Conservation (phyloP, 192 early-diverging fungal species). For the Chytriomyces sp. region DNA sequence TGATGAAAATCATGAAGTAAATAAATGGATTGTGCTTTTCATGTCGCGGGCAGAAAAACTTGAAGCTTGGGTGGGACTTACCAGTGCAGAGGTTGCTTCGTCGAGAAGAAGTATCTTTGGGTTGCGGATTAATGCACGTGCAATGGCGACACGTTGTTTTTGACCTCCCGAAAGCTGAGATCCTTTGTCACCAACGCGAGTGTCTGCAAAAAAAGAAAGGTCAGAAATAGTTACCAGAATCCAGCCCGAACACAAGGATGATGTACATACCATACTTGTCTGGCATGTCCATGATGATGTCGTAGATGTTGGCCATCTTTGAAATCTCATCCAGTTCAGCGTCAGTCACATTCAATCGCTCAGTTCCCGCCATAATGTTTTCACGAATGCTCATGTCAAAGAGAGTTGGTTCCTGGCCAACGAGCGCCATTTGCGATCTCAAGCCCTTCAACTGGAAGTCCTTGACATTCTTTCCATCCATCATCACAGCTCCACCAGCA, state of each 20-base stretch:
- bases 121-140: constrained; percentile 65
- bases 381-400: constrained; percentile 51
- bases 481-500: constrained; percentile 54
- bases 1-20: not conserved
- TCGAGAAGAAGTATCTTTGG: constrained; percentile 50
- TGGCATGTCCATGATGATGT: constrained; percentile 74
- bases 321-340: constrained; percentile 70
- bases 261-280: constrained; percentile 58
- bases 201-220: constrained; percentile 48
- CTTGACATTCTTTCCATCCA: constrained; percentile 62
- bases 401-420: constrained; percentile 52
- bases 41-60: too few relatives aligned
- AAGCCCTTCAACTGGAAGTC: constrained; percentile 68
- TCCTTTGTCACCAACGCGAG: constrained; percentile 53
- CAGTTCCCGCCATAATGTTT: constrained; percentile 65
- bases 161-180: constrained; percentile 51
- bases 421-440: constrained; percentile 70
- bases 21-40: too few relatives aligned
- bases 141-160: constrained; percentile 46
- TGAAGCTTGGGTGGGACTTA: not conserved
- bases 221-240: not conserved
- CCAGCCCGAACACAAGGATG: constrained; percentile 39
- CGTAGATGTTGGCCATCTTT: constrained; percentile 71
- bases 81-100: constrained; percentile 57
- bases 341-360: constrained; percentile 48